Evolutionary conservation across 768 basidiomycete genomes (phyloP).

Genomic region (Boletus reticuloceps): DNA sequence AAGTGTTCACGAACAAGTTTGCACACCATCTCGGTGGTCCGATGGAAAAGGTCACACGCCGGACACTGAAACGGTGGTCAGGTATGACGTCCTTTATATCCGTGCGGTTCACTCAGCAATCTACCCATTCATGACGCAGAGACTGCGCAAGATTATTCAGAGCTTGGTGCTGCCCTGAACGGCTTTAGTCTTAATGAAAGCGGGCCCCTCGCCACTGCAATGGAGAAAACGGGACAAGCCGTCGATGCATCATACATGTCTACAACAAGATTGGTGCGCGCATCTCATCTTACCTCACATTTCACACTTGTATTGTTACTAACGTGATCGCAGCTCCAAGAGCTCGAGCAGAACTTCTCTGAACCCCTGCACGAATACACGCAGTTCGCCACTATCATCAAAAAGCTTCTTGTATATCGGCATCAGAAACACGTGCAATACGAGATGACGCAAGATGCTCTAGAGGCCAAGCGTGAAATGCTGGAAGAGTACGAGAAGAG

Average conservation of each 20-base stretch:
- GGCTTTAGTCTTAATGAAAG: conserved; percentile 90
- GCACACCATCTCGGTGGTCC: conserved; percentile 86
- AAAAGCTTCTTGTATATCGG: conserved; percentile 88
- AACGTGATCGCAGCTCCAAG: conserved; percentile 64
- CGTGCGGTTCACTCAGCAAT: conserved; percentile 2
- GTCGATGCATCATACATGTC: conserved; percentile 92
- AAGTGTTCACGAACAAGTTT: conserved; percentile 94
- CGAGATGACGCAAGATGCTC: conserved; percentile 91
- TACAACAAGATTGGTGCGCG: conserved; percentile 79
- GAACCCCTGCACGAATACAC: conserved; percentile 95
- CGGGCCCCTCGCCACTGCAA: conserved; percentile 68
- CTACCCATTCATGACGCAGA: conserved; percentile 42
- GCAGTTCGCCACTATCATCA: conserved; percentile 94
- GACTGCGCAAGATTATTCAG: conserved; percentile 81
- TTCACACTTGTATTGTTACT: conserved; percentile 4
- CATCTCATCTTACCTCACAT: background rate
- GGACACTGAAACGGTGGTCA: conserved; percentile 92
- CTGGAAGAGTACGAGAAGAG: conserved; percentile 90
- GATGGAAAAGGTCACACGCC: conserved; percentile 95
- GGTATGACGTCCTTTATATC: conserved; percentile 45
- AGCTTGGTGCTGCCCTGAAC: conserved; percentile 89
- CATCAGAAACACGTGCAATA: conserved; percentile 98
- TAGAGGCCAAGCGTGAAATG: conserved; percentile 81
- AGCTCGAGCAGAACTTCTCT: conserved; percentile 91
- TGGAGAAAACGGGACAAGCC: conserved; percentile 97